These are phyloP conservation scores for Exserohilum turcica DNA, from an alignment of 2,329 filamentous ascomycete species.

Conservation along the genomic window DNA sequence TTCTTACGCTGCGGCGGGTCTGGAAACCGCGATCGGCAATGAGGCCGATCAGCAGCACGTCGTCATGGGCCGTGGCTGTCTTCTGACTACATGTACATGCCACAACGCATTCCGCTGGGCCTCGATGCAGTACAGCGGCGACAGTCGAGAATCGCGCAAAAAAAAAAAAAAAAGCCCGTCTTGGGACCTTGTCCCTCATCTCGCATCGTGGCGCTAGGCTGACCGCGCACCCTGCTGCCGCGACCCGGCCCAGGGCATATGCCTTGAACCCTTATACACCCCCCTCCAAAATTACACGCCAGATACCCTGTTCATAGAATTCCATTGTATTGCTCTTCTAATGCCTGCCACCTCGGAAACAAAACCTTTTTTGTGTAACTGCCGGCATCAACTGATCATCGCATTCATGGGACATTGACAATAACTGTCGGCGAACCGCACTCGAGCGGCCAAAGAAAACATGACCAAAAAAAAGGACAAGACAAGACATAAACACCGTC, in stretches of 20 bases:
- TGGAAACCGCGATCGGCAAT: slow-evolving; percentile 7
- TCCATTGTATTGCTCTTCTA: slow-evolving; percentile 2
- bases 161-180: not conserved
- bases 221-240: not conserved
- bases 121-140: no score
- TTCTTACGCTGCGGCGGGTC: not conserved
- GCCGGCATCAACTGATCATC: slow-evolving; percentile 20
- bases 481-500: slow-evolving; percentile 14
- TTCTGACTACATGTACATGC: no score
- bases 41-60: slow-evolving; percentile 1
- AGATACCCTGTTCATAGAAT: not conserved
- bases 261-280: not conserved
- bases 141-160: no score
- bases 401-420: slow-evolving; percentile 18
- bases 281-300: not conserved
- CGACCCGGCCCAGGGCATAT: not conserved
- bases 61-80: not conserved
- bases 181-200: no score
- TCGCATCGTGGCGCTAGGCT: no score
- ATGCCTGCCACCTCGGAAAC: slow-evolving; percentile 9
- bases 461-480: slow-evolving; percentile 1
- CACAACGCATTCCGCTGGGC: not conserved
- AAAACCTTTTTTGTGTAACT: slow-evolving; percentile 21
- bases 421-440: slow-evolving; percentile 3
- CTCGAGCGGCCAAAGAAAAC: slow-evolving; percentile 6